These are phyloP conservation scores for Ceratocystis destructans DNA, from an alignment of 2,329 filamentous ascomycete genomes.

Conservation along the genomic window DNA sequence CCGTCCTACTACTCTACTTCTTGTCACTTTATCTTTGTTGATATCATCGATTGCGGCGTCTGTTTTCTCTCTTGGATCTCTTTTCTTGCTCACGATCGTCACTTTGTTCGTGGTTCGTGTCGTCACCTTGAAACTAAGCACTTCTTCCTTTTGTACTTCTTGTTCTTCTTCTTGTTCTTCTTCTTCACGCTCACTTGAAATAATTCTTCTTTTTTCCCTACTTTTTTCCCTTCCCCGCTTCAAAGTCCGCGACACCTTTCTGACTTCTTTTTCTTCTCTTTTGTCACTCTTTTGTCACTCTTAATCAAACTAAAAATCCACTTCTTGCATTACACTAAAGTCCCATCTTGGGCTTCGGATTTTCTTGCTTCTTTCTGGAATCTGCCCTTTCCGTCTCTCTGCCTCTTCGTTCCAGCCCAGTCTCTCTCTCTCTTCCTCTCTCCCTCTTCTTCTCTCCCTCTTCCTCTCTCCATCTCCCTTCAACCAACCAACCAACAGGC, in stretches of 20 bases:
- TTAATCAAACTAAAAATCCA: neutral
- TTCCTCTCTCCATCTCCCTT: neutral
- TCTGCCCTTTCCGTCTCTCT: neutral
- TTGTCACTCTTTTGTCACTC: neutral
- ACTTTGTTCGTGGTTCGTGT: neutral
- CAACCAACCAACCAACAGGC: no score
- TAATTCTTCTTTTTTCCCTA: neutral
- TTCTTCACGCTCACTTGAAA: conserved; percentile 1
- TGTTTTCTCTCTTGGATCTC: no score
- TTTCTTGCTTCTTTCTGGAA: neutral
- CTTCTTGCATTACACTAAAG: no score
- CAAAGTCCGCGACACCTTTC: neutral
- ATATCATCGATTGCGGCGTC: no score
- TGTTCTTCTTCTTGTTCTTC: neutral
- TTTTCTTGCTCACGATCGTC: no score
- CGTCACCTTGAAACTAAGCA: neutral
- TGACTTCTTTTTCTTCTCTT: neutral
- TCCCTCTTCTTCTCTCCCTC: neutral
- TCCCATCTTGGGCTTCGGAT: neutral
- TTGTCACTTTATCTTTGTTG: no score
- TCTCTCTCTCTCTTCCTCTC: neutral
- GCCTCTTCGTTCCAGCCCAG: neutral
- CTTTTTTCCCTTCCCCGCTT: neutral
- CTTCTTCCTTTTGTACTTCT: neutral
- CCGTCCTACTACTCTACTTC: no score